Evolutionary conservation across 75 land plant genomes (phyloP), one percentile per base, ranked within the genome.

Genomic region (Pinus tabuliformis): DNA sequence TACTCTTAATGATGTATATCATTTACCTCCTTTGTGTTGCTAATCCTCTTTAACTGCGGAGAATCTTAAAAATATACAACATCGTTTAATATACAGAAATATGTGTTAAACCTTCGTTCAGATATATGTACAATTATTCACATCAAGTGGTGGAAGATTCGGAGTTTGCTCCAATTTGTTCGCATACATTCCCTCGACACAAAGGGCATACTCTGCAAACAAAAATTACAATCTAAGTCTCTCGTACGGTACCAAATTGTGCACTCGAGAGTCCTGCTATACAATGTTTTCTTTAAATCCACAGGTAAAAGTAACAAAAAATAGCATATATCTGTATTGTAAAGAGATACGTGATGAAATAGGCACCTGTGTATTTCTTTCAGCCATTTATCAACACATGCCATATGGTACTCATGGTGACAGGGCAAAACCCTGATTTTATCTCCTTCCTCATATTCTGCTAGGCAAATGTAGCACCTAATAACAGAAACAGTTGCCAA

Each of bases 331-430:
- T 0, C 6, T 30, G 7, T 13, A 8, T 5, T 75, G 18, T 7
- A 30, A 36, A 24, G n/a, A 20, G 37, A 30, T 3, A 45, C 64
- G 72, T 28, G 22, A 42, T 5, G 5, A 26, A 62, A 61, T 17
- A 30, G 3, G 26, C 82, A 95, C 98, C 98, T 86, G 77, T 95
- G 98, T 76, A 93, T 86, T 73, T 95, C 98, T 78, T 93, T 95
- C 7, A 95, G 84, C 98, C 98, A 95, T 86, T 93, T 95, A 83
- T 93, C 98, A 18, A 95, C 89, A 81, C 98, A 95, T 36, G 79
- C 81, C 87, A 87, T 86, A 73, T 95, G 98, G 77, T 85, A 95
- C 64, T 93, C 98, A 80, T 95, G 98, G 70, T 79, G 81, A 76
- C 98, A 95, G 12, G 98, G 98, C 72, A 95, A 88, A 28, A 86